phyloP scores from a whole-genome alignment of 2,329 filamentous ascomycete species.

The Fusarium sp. region DNA sequence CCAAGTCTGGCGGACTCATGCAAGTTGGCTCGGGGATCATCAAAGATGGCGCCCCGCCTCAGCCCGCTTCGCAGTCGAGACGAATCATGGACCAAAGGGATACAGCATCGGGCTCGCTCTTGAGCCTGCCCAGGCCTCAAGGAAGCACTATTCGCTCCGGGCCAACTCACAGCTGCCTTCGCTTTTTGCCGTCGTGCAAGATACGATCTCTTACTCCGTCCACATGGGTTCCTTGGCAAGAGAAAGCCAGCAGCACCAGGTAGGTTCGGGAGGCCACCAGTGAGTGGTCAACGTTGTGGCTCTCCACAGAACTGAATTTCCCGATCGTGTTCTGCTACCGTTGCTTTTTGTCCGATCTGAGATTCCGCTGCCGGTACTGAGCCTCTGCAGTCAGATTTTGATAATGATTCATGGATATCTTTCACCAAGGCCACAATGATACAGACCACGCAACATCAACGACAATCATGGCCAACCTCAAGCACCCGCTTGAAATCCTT shows the following conservation, averaged over 20 bases:
- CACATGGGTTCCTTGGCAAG: slow-evolving; percentile 1
- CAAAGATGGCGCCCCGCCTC: slow-evolving; percentile 27
- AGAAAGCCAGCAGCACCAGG: not conserved
- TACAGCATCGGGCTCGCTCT: slow-evolving; percentile 32
- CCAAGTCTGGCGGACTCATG: slow-evolving; percentile 10
- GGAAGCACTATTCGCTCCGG: not conserved
- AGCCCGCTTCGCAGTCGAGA: slow-evolving; percentile 10
- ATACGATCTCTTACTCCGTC: slow-evolving; percentile 9
- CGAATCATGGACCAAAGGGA: slow-evolving; percentile 33
- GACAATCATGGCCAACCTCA: not conserved
- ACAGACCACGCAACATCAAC: not conserved
- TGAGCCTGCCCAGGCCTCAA: slow-evolving; percentile 22
- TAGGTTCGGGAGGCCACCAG: not conserved
- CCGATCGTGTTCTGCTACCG: slow-evolving; percentile 1
- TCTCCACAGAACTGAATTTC: not conserved
- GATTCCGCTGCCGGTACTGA: not conserved
- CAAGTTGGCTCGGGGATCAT: slow-evolving; percentile 28
- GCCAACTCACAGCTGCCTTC: slow-evolving; percentile 15
- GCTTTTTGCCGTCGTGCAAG: slow-evolving; percentile 22
- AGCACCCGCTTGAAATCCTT: not conserved
- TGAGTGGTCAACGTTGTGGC: not conserved
- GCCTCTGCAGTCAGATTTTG: not conserved
- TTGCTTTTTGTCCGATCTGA: slow-evolving; percentile 1
- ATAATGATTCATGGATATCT: not conserved
- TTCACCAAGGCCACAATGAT: not conserved